Evolutionary conservation across 139 green algal genomes (phyloP).

Genomic region (Diplosphaera chodatii): DNA sequence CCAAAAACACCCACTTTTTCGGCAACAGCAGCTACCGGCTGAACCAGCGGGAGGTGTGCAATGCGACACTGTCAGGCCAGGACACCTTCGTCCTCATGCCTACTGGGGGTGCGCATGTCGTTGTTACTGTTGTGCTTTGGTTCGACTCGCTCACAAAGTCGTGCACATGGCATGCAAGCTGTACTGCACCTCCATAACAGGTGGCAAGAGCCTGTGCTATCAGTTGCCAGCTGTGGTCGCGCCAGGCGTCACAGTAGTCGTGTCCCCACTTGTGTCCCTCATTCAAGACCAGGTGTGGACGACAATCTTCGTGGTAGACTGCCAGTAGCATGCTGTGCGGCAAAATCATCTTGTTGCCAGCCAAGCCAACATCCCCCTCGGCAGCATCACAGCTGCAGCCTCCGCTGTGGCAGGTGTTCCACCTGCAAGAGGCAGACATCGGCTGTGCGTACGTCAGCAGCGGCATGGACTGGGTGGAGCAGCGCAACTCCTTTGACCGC

Average conservation of each 20-base stretch:
- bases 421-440: slow-evolving; percentile 54
- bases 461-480: slow-evolving; percentile 34
- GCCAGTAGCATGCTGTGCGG: too few species aligned
- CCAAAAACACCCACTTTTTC: slow-evolving; percentile 41
- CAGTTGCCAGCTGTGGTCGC: slow-evolving; percentile 67
- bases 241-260: slow-evolving; percentile 58
- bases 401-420: slow-evolving; percentile 63
- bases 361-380: too few species aligned
- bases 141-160: too few species aligned
- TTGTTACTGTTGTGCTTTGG: too few species aligned
- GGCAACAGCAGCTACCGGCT: slow-evolving; percentile 64
- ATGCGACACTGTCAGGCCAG: slow-evolving; percentile 55
- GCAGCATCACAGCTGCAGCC: too few species aligned
- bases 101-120: slow-evolving; percentile 50
- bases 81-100: slow-evolving; percentile 90
- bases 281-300: slow-evolving; percentile 73
- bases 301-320: too few species aligned
- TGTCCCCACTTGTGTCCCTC: slow-evolving; percentile 74
- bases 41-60: slow-evolving; percentile 70
- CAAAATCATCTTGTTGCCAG: too few species aligned
- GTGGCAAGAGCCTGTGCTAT: slow-evolving; percentile 74
- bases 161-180: too few species aligned
- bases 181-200: slow-evolving; percentile 19
- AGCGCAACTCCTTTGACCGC: slow-evolving; percentile 23
- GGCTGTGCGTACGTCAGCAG: slow-evolving; percentile 17